Evolutionary conservation across 805 yeast species (phyloP), one percentile per base, ranked within the genome.

Genomic region (Metschnikowia koreensis): DNA sequence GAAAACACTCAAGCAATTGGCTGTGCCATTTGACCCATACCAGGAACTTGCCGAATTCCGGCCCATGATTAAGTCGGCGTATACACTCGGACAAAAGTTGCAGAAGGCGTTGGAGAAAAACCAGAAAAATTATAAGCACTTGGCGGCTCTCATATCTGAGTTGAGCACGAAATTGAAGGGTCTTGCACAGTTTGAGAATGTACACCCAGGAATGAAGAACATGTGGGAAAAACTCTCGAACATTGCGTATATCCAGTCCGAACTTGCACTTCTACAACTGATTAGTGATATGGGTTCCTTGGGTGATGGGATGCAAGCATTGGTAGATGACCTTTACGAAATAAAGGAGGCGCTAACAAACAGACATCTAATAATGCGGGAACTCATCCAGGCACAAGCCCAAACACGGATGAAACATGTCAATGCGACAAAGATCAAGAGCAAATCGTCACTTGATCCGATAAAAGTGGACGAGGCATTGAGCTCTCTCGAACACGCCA

Each of bases 281-380:
- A 81, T 88, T 9, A 80, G 84, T 53, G 89, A 86, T 55, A 75
- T 82, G 68, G 91, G 94, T 0, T 77, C 87, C 0, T 67, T 93
- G 36, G 91, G 89, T 1, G 97, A 93, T 60, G 87, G 87, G 1
- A 65, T 90, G 13, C 81, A 77, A 50, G 74, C 80, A 60, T 72
- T 90, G 29, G 73, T 82, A 3, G 80, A 81, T 54, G 97, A 92
- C 60, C 86, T 94, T 13, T 94, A 86, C 66, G 84, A 87, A 52
- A 86, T 92, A 51, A 94, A 94, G 67, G 99, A 94, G 69, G 86
- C 97, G 0, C 74, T 94, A 49, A 94, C 99, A 0, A 92, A 93
- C 69, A 78, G 99, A 53, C 97, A 94, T 66, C 75, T 94, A 51
- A 70, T 93, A 38, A 94, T 94, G 97, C 80, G 97, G 48, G 99